Base-by-base conservation (phyloP, 148 eudicot species). In the Persicaria maculosa region DNA sequence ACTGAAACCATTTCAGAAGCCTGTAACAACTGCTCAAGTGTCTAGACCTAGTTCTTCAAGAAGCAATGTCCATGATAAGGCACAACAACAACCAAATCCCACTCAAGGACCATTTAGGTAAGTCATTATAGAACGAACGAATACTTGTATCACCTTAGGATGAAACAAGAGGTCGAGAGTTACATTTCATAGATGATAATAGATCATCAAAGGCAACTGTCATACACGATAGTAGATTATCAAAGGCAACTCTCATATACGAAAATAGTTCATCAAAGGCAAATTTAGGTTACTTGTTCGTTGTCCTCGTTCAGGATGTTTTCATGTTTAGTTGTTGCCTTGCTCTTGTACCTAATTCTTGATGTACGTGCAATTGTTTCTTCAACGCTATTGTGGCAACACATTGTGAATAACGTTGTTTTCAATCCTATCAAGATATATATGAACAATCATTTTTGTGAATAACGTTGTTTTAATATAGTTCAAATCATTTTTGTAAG, bases 1-100 rank as follows among this genome's bases (percentile, higher is more conserved):
- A 43, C 61, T 93, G 78, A 93, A 87, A 80, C 96, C 93, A 7
- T 89, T 90, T 19, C 93, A 87, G 79, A 93, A 89, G 89, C 84
- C 93, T 44, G 71, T 84, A 47, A 78, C 86, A n/a, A 76, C 74
- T 79, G 74, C 91, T 36, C 93, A 84, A 40, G 82, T 74, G 71
- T 78, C 85, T 54, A 76, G 85, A 76, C 82, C 83, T 53, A 70
- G 75, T 74, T 72, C 73, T 10, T 79, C 80, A 16, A 74, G 73
- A 81, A 77, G 82, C 74, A 80, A 78, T 74, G 75, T 74, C 47
- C 79, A 71, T 9, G 78, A 69, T 6, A 80, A 53, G 67, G 74
- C 71, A 7, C 50, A 48, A 6, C 77, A 76, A 36, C 74, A 6
- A 9, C 31, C 31, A 25, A 25, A 25, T 25, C 31, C 31, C 31